These are phyloP conservation scores for Sclerotinia spermophila DNA, from an alignment of 2,329 filamentous ascomycete genomes.

Conservation along the genomic window DNA sequence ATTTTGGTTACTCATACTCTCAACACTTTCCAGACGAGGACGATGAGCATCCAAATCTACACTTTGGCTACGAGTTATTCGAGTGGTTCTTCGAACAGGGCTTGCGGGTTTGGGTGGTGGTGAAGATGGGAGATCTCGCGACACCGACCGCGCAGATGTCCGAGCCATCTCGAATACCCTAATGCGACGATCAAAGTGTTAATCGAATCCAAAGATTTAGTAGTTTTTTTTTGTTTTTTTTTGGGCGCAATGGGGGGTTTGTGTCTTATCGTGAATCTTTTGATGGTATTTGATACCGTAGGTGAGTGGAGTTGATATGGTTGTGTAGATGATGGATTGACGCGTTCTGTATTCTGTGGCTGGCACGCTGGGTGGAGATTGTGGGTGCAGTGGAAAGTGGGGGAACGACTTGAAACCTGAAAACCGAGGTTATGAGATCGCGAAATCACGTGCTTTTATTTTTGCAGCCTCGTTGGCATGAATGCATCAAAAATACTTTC, in stretches of 20 bases:
- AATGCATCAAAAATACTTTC: background rate
- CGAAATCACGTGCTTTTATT: background rate
- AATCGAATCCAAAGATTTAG: background rate
- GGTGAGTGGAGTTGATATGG: background rate
- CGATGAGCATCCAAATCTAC: slow-evolving; percentile 34
- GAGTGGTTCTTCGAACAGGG: slow-evolving; percentile 24
- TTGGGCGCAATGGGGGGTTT: background rate
- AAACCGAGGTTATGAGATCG: background rate
- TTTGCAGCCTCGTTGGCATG: background rate
- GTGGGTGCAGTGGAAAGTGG: background rate
- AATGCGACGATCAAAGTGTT: background rate
- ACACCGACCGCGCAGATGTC: background rate
- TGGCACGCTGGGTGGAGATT: background rate
- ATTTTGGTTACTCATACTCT: slow-evolving; percentile 27
- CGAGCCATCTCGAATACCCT: slow-evolving; percentile 7
- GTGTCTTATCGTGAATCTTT: background rate
- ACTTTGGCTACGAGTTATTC: slow-evolving; percentile 41
- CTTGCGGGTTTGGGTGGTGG: slow-evolving; percentile 30
- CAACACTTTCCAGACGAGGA: slow-evolving; percentile 28
- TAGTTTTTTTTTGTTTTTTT: too few species aligned
- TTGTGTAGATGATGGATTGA: background rate
- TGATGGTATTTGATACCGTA: background rate
- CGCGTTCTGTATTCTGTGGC: slow-evolving; percentile 4
- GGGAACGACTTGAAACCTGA: background rate
- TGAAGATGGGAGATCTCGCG: slow-evolving; percentile 31